Conservation (phyloP, 139 green algal genomes). For the Volvox reticuliferus region DNA sequence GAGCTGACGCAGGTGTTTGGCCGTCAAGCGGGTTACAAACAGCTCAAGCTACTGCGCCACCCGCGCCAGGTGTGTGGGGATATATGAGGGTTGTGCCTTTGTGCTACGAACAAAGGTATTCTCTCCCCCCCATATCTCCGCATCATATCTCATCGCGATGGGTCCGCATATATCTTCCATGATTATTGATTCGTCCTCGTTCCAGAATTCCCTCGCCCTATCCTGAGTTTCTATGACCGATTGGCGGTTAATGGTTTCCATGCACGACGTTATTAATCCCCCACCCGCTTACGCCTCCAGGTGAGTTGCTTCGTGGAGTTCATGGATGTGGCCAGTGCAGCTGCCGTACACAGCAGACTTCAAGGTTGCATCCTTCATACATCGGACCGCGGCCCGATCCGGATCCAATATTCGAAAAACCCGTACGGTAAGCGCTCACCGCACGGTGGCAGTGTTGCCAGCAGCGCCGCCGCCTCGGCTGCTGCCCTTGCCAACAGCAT, state of each 20-base stretch:
- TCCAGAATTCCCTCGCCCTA: too few relatives aligned
- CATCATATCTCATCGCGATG: too few relatives aligned
- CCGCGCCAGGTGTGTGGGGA: slow-evolving; percentile 28
- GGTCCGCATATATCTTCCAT: too few relatives aligned
- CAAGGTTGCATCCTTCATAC: slow-evolving; percentile 76
- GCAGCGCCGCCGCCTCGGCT: background rate
- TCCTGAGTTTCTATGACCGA: too few relatives aligned
- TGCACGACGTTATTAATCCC: background rate
- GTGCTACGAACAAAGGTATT: too few relatives aligned
- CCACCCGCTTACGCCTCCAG: background rate
- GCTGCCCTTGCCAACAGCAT: background rate
- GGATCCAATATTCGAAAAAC: slow-evolving; percentile 94
- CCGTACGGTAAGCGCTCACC: slow-evolving; percentile 67
- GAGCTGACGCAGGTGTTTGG: slow-evolving; percentile 65
- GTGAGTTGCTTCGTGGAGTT: slow-evolving; percentile 90
- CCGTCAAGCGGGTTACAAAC: slow-evolving; percentile 69
- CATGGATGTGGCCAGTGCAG: slow-evolving; percentile 75
- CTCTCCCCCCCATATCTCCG: too few relatives aligned
- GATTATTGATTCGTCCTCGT: too few relatives aligned
- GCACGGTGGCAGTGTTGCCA: background rate
- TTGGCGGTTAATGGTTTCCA: too few relatives aligned
- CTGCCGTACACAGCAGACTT: slow-evolving; percentile 78
- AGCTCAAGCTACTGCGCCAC: slow-evolving; percentile 86
- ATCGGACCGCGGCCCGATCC: slow-evolving; percentile 89
- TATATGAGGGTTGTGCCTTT: too few relatives aligned